phyloP scores from a whole-genome alignment of 257 asterid species.

The Fraxinus quadrangulata region DNA sequence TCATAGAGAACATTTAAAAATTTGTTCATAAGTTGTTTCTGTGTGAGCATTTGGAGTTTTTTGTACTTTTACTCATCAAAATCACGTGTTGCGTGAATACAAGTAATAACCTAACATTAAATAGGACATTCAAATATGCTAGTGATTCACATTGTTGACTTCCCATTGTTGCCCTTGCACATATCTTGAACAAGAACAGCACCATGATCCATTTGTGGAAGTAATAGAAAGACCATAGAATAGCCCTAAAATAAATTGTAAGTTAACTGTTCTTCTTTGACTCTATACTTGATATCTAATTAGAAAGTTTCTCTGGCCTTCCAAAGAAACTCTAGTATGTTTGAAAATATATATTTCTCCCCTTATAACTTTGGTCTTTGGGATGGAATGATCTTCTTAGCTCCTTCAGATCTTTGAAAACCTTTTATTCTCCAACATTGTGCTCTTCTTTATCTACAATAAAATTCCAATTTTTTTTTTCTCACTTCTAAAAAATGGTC shows the following conservation, averaged over 20 bases:
- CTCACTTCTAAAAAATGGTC: background rate
- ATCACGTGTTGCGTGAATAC: background rate
- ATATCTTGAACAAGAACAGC: background rate
- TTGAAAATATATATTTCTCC: background rate
- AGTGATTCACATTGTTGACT: conserved; percentile 3
- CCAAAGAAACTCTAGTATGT: background rate
- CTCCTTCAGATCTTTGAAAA: background rate
- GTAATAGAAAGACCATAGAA: background rate
- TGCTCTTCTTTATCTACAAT: background rate
- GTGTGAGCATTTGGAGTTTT: background rate
- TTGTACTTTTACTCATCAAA: background rate
- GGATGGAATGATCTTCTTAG: background rate
- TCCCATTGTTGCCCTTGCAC: background rate
- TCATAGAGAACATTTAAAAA: background rate
- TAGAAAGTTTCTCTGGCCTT: background rate
- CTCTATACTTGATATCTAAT: background rate
- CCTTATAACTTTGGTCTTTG: background rate
- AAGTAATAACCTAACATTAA: conserved; percentile 3
- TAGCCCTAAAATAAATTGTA: too few species aligned
- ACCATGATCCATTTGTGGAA: background rate
- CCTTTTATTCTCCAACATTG: background rate
- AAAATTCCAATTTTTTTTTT: background rate
- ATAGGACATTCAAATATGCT: background rate
- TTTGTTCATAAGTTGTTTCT: conserved; percentile 13
- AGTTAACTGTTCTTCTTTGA: background rate